phyloP scores from a whole-genome alignment of 2,329 filamentous ascomycete genomes.

The Xylariaceae sp. region DNA sequence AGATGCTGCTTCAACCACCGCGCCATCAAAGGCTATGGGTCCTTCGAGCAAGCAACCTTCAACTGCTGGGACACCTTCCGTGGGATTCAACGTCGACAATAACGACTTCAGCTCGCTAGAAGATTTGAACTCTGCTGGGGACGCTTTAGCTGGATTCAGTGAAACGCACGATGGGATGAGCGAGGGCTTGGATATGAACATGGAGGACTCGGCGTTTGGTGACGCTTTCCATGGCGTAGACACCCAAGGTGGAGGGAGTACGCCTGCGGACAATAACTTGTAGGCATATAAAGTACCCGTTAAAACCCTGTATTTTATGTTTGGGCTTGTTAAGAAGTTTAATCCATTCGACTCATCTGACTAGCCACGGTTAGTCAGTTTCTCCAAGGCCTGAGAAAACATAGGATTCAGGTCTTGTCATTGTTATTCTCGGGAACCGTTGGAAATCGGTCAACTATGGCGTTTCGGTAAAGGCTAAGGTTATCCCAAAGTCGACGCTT shows the following conservation, averaged over 20 bases:
- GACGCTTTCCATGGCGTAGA: constrained; percentile 71
- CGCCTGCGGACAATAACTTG: constrained; percentile 30
- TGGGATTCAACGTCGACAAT: constrained; percentile 46
- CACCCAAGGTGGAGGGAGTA: constrained; percentile 26
- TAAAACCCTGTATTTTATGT: not conserved
- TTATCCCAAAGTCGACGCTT: not conserved
- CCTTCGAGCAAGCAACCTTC: constrained; percentile 39
- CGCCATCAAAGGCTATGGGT: constrained; percentile 21
- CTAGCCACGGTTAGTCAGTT: not conserved
- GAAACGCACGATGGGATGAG: constrained; percentile 53
- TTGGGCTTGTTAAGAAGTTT: not conserved
- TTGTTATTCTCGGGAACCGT: not conserved
- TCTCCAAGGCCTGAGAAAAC: not conserved
- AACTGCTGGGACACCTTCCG: constrained; percentile 44
- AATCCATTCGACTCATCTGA: not conserved
- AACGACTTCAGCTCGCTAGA: constrained; percentile 62
- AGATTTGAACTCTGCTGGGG: constrained; percentile 66
- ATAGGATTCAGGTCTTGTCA: not conserved
- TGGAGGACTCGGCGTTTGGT: constrained; percentile 76
- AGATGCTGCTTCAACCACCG: constrained; percentile 23
- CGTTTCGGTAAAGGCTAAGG: constrained; percentile 9
- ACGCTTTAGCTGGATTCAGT: constrained; percentile 62
- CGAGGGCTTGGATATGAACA: constrained; percentile 55
- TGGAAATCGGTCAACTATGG: constrained; percentile 4
- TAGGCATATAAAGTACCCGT: constrained; percentile 14